These are phyloP conservation scores for Tricladium varicosporioides DNA, from an alignment of 2,329 filamentous ascomycete species.

Conservation along the genomic window DNA sequence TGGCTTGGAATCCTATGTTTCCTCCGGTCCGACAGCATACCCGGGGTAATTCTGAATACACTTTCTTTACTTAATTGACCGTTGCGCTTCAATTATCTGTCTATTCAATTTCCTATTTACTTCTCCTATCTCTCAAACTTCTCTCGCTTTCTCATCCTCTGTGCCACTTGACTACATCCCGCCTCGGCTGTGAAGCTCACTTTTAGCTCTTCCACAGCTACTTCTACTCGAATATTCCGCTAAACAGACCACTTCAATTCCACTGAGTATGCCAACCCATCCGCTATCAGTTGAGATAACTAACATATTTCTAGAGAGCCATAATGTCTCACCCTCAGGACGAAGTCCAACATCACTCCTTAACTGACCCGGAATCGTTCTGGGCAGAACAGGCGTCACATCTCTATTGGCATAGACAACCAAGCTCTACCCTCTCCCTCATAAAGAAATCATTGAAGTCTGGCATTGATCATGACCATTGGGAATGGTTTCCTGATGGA, in stretches of 20 bases:
- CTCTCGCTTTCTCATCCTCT: neutral
- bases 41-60: neutral
- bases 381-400: conserved; percentile 74
- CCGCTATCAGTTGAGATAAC: no score
- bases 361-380: conserved; percentile 68
- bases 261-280: neutral
- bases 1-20: neutral
- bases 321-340: conserved; percentile 30
- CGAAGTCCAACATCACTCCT: conserved; percentile 46
- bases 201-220: no score
- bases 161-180: no score
- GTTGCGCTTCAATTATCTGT: neutral
- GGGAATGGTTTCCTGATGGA: conserved; percentile 88
- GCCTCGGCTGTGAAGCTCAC: neutral
- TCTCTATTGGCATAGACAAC: conserved; percentile 78
- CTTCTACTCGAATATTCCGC: neutral
- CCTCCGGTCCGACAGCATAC: neutral
- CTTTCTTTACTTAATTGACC: neutral
- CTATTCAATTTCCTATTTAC: neutral
- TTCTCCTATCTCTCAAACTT: neutral
- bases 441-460: conserved; percentile 62
- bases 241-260: neutral
- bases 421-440: conserved; percentile 57
- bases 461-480: conserved; percentile 67
- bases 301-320: neutral